phyloP scores from a whole-genome alignment of 352 stramenopile genomes.

The Pythium rishiriense region DNA sequence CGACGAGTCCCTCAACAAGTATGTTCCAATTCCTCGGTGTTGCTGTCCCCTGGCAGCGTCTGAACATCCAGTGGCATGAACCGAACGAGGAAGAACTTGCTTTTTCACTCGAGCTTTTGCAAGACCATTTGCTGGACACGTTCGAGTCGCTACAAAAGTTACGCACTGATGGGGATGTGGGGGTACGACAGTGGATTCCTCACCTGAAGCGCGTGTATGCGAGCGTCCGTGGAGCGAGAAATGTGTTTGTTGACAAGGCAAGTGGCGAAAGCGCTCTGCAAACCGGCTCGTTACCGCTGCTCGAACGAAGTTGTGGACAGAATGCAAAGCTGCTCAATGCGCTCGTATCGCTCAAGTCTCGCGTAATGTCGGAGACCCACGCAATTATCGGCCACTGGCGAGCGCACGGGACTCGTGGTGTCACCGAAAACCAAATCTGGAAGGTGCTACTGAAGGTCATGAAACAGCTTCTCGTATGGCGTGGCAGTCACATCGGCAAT shows the following conservation, averaged over 20 bases:
- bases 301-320: constrained; percentile 33
- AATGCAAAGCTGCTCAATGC: constrained; percentile 37
- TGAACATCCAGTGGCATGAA: constrained; percentile 63
- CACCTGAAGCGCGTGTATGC: constrained; percentile 47
- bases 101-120: constrained; percentile 56
- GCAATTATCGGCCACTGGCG: constrained; percentile 55
- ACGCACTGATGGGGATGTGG: constrained; percentile 29
- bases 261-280: constrained; percentile 32
- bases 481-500: constrained; percentile 45
- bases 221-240: constrained; percentile 46
- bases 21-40: constrained; percentile 66
- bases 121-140: constrained; percentile 43
- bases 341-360: constrained; percentile 43
- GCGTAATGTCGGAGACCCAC: constrained; percentile 43
- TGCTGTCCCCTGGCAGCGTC: constrained; percentile 49
- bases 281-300: constrained; percentile 40
- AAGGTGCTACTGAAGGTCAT: constrained; percentile 45
- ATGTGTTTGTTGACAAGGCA: constrained; percentile 49
- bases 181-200: constrained; percentile 49
- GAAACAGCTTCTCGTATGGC: constrained; percentile 53
- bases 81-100: constrained; percentile 51
- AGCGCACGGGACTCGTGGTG: constrained; percentile 37
- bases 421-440: constrained; percentile 64
- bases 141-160: constrained; percentile 35
- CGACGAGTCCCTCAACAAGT: constrained; percentile 37